Evolutionary conservation across 805 yeast species (phyloP).

Genomic region (Ascoidea rubescens): DNA sequence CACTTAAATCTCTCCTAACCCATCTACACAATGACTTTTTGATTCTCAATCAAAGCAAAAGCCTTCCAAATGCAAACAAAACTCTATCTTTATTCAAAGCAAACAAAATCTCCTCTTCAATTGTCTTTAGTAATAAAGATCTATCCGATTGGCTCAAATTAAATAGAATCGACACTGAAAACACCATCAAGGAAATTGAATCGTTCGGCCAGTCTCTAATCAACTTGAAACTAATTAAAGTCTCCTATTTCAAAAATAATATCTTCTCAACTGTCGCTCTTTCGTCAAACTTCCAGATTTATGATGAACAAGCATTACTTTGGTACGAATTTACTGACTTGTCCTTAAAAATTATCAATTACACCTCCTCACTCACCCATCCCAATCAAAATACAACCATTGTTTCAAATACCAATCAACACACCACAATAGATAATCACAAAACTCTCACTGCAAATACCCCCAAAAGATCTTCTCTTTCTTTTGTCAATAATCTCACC

Average conservation of each 20-base stretch:
- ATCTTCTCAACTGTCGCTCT: slow-evolving; percentile 1
- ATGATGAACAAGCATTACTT: slow-evolving; percentile 1
- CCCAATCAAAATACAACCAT: not conserved
- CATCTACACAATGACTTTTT: slow-evolving; percentile 3
- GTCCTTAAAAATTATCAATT: slow-evolving; percentile 1
- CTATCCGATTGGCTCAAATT: slow-evolving; percentile 7
- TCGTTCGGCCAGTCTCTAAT: slow-evolving; percentile 8
- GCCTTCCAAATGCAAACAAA: not conserved
- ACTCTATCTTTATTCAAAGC: not conserved
- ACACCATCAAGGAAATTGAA: slow-evolving; percentile 7
- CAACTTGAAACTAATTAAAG: slow-evolving; percentile 4
- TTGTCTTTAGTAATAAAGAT: slow-evolving; percentile 7
- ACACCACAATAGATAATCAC: not conserved
- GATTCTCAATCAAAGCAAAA: not conserved
- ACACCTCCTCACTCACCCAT: not conserved
- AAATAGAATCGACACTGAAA: slow-evolving; percentile 8
- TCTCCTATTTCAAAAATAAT: slow-evolving; percentile 7
- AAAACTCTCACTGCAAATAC: not conserved
- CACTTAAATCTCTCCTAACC: slow-evolving; percentile 3
- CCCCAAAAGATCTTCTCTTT: not conserved
- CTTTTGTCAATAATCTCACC: not conserved
- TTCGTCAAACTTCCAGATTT: slow-evolving; percentile 4
- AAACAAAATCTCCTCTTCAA: not conserved
- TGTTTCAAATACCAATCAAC: not conserved
- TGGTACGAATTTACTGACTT: slow-evolving; percentile 8